These are phyloP conservation scores for Cercospora brassicicola DNA, from an alignment of 2,329 filamentous ascomycete genomes.

Conservation along the genomic window DNA sequence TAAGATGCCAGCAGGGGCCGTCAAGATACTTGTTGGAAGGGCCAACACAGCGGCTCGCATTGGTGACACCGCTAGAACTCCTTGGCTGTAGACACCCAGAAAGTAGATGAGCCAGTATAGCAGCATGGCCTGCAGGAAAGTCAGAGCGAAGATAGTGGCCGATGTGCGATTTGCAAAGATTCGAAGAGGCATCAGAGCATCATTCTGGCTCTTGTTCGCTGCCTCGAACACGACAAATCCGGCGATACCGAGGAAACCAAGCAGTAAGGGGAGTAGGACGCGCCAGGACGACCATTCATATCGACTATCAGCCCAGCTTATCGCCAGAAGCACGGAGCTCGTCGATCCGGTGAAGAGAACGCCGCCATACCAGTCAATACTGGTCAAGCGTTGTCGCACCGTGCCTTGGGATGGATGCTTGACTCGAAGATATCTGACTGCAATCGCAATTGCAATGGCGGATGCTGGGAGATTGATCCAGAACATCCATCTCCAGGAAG, in stretches of 20 bases:
- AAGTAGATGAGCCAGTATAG: slow-evolving; percentile 83
- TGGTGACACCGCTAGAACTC: slow-evolving; percentile 64
- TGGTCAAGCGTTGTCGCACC: slow-evolving; percentile 28
- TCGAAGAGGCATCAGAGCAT: slow-evolving; percentile 71
- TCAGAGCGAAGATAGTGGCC: slow-evolving; percentile 62
- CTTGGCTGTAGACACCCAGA: slow-evolving; percentile 49
- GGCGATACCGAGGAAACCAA: slow-evolving; percentile 60
- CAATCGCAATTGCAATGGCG: slow-evolving; percentile 52
- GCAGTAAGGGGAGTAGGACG: slow-evolving; percentile 68
- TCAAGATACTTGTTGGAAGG: slow-evolving; percentile 18
- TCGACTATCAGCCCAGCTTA: slow-evolving; percentile 12
- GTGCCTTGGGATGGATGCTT: slow-evolving; percentile 11
- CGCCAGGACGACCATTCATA: slow-evolving; percentile 16
- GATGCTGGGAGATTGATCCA: slow-evolving; percentile 55
- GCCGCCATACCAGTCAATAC: slow-evolving; percentile 64
- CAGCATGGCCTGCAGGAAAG: slow-evolving; percentile 70
- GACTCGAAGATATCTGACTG: slow-evolving; percentile 44
- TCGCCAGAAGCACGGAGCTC: background rate
- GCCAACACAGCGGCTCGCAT: slow-evolving; percentile 53
- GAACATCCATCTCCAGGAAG: slow-evolving; percentile 62
- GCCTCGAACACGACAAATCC: slow-evolving; percentile 63
- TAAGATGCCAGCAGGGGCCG: slow-evolving; percentile 11
- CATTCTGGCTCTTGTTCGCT: slow-evolving; percentile 60
- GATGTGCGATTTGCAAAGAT: slow-evolving; percentile 68
- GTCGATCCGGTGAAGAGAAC: slow-evolving; percentile 70